A percentile compares a stretch with the other conserved stretches of the same genome.
phyloP scores from a whole-genome alignment of 2,329 filamentous ascomycete species.

The Pseudogymnoascus sp. region DNA sequence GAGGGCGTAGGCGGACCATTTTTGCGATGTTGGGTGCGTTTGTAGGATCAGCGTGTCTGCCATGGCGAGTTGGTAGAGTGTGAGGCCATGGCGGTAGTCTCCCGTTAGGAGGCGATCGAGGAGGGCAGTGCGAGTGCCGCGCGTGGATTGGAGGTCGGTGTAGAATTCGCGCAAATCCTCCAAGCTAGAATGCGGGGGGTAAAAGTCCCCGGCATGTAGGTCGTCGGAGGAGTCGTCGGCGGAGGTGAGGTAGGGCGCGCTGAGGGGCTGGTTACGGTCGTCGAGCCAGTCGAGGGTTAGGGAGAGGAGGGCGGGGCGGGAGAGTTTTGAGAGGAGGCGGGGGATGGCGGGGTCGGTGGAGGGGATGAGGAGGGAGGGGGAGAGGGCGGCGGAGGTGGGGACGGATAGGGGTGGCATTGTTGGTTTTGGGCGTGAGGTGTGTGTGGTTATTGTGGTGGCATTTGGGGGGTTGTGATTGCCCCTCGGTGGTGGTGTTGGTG shows the following conservation, averaged over 20 bases:
- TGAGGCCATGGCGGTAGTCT: constrained; percentile 59
- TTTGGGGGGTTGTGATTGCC: not conserved
- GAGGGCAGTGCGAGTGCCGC: constrained; percentile 54
- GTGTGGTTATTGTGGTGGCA: not conserved
- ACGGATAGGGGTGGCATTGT: constrained; percentile 42
- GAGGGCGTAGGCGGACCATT: constrained; percentile 44
- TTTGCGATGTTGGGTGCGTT: constrained; percentile 54
- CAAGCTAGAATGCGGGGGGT: constrained; percentile 57
- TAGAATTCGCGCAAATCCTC: constrained; percentile 61
- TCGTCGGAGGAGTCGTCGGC: constrained; percentile 35
- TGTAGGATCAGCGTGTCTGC: constrained; percentile 58
- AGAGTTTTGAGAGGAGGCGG: constrained; percentile 61
- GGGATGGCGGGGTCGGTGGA: constrained; percentile 54
- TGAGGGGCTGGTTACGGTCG: constrained; percentile 50
- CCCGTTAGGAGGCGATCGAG: constrained; percentile 55
- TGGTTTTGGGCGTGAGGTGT: not conserved
- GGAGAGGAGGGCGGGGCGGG: constrained; percentile 61
- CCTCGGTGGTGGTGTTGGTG: not conserved
- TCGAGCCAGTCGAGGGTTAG: constrained; percentile 72
- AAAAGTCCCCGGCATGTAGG: constrained; percentile 56
- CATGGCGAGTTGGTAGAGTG: constrained; percentile 59
- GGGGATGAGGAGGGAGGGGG: constrained; percentile 61
- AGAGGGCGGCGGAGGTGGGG: constrained; percentile 62
- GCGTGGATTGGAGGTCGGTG: constrained; percentile 46
- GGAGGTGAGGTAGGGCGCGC: constrained; percentile 46